Evolutionary conservation across 1,284 basidiomycete species (phyloP), one percentile per base, ranked within the genome.

Genomic region (Ceratobasidium sp.): DNA sequence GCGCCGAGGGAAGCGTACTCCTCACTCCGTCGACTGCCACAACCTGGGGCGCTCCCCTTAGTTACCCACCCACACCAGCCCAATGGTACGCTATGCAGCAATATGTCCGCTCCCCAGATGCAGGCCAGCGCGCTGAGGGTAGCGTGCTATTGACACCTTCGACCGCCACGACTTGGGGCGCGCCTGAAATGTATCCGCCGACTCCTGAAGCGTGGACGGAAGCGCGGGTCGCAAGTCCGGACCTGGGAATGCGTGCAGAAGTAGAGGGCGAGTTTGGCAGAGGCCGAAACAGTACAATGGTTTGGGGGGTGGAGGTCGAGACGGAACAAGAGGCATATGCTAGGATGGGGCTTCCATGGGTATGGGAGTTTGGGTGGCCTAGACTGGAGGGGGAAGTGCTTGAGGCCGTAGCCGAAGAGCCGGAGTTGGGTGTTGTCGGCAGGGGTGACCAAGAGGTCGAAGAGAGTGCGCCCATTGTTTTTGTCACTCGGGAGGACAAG

Each of bases 1-100:
- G 88, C n/a, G 74, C 83, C 44, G 80, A 83, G 75, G 87, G 86
- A 12, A 90, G 88, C 2, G 87, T 89, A 12, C 83, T 83, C 70
- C 81, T 86, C 69, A 88, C 86, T 2, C 84, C 86, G 7, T 67
- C 63, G 30, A 67, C 63, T n/a, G 63, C 73, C 42, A 40, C 81
- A 11, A 82, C 81, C 51, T 76, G 75, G 75, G 75, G 75, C 14
- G 72, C 73, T 1, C 62, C 72, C 8, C 62, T 72, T 42, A 63
- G 67, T 2, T 73, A 74, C 56, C 70, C 70, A 12, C 56, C 66
- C 46, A 73, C 72, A 46, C 72, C 72, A 25, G 62, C 72, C 28
- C 54, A 73, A 51, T 73, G 64, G 62, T 44, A 67, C 44, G 54
- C 59, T 83, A 84, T 14, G 76, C 76, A 2, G 79, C 81, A 11